Conservation (phyloP, 139 green algal genomes). For the Chlamydomonas schloesseri region DNA sequence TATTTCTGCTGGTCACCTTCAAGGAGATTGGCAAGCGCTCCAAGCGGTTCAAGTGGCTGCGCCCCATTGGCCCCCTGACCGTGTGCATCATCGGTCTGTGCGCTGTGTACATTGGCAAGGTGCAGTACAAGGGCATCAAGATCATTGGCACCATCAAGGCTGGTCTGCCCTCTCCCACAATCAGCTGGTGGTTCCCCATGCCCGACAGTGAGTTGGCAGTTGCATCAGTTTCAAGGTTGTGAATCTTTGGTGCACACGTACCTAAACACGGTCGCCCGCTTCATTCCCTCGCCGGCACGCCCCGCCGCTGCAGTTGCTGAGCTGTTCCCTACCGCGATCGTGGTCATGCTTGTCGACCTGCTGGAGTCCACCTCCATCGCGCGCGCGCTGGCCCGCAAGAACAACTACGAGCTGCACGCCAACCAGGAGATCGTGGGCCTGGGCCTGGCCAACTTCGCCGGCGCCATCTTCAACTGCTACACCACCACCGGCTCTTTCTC, state of each 20-base stretch:
- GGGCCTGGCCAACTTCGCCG: slow-evolving; percentile 88
- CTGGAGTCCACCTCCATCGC: slow-evolving; percentile 89
- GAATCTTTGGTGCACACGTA: too few relatives aligned
- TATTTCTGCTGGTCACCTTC: slow-evolving; percentile 49
- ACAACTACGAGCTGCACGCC: slow-evolving; percentile 80
- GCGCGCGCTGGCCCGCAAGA: slow-evolving; percentile 81
- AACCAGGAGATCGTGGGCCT: slow-evolving; percentile 90
- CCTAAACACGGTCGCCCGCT: too few relatives aligned
- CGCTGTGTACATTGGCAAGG: slow-evolving; percentile 42
- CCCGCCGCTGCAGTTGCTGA: neutral
- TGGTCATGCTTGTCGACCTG: slow-evolving; percentile 80
- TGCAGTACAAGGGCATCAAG: slow-evolving; percentile 16
- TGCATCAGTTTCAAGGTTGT: too few relatives aligned
- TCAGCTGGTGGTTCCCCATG: slow-evolving; percentile 48
- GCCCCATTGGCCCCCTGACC: slow-evolving; percentile 54
- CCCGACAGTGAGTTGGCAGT: slow-evolving; percentile 10
- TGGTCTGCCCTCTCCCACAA: slow-evolving; percentile 41
- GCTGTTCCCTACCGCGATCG: slow-evolving; percentile 51
- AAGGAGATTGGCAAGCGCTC: slow-evolving; percentile 44
- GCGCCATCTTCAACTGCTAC: slow-evolving; percentile 88
- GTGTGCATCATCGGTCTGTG: slow-evolving; percentile 50
- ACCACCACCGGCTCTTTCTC: slow-evolving; percentile 88
- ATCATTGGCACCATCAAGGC: slow-evolving; percentile 52
- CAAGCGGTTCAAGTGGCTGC: slow-evolving; percentile 47
- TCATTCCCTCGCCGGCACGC: too few relatives aligned